These are phyloP conservation scores for Calonectria fujianensis DNA, from an alignment of 2,329 filamentous ascomycete species.

Conservation along the genomic window DNA sequence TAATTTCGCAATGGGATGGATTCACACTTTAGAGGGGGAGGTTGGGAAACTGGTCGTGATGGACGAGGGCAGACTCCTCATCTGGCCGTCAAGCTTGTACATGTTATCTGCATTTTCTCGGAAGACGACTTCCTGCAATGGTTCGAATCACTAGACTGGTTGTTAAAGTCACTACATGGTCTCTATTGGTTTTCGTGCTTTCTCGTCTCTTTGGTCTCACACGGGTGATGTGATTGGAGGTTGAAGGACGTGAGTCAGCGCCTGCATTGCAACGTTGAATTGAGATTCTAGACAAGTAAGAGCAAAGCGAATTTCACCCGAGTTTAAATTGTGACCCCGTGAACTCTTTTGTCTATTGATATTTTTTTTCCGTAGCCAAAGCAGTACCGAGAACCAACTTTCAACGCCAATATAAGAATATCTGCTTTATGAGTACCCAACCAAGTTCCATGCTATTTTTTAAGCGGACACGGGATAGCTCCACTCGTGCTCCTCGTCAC, in stretches of 20 bases:
- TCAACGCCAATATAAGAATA: conserved; percentile 34
- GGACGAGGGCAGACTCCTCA: conserved; percentile 36
- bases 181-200: conserved; percentile 20
- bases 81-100: conserved; percentile 55
- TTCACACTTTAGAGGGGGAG: conserved; percentile 42
- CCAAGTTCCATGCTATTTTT: conserved; percentile 3
- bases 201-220: conserved; percentile 3
- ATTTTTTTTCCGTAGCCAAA: conserved; percentile 32
- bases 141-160: conserved; percentile 57
- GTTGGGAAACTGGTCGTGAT: conserved; percentile 40
- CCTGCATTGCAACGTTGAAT: conserved; percentile 20
- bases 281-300: conserved; percentile 15
- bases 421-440: conserved; percentile 24
- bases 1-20: conserved; percentile 47
- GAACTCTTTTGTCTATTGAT: conserved; percentile 36
- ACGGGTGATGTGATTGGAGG: conserved; percentile 23
- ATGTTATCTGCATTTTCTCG: conserved; percentile 58
- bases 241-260: conserved; percentile 34
- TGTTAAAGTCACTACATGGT: conserved; percentile 39
- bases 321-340: background rate
- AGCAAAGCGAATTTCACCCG: conserved; percentile 11
- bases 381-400: conserved; percentile 28
- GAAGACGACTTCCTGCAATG: conserved; percentile 57
- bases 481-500: conserved; percentile 94
- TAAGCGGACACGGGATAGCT: conserved; percentile 73